These are phyloP conservation scores for Metschnikowia matae DNA, from an alignment of 805 yeast genomes.

Conservation along the genomic window DNA sequence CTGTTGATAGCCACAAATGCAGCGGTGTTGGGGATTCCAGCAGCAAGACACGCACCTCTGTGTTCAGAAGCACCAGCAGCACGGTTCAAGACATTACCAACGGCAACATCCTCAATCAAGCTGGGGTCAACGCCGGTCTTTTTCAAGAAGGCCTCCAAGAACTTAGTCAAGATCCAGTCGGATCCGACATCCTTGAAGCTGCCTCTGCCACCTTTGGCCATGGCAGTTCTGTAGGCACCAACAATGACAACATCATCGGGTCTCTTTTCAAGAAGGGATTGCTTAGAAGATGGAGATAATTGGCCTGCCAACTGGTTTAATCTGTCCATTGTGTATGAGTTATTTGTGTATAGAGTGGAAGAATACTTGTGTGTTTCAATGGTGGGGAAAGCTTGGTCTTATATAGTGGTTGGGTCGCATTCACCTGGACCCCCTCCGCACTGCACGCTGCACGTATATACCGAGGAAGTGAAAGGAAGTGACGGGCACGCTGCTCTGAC, in stretches of 20 bases:
- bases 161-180: slow-evolving; percentile 68
- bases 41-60: slow-evolving; percentile 85
- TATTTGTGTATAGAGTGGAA: background rate
- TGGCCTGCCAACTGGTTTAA: slow-evolving; percentile 44
- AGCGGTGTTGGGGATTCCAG: slow-evolving; percentile 78
- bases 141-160: slow-evolving; percentile 59
- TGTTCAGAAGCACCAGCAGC: slow-evolving; percentile 96
- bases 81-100: slow-evolving; percentile 87
- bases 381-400: slow-evolving; percentile 4
- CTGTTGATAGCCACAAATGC: slow-evolving; percentile 85
- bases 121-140: slow-evolving; percentile 45
- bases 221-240: slow-evolving; percentile 86
- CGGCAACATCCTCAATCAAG: slow-evolving; percentile 76
- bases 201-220: slow-evolving; percentile 85
- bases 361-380: background rate
- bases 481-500: background rate
- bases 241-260: slow-evolving; percentile 90
- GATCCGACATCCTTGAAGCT: slow-evolving; percentile 76
- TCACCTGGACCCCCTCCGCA: slow-evolving; percentile 14
- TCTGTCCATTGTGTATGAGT: slow-evolving; percentile 36
- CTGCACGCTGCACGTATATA: slow-evolving; percentile 3
- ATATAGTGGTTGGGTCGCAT: slow-evolving; percentile 9
- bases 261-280: slow-evolving; percentile 48
- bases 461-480: slow-evolving; percentile 1
- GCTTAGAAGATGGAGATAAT: slow-evolving; percentile 38